These are phyloP conservation scores for Berberis vulgaris DNA, from an alignment of 164 flowering plant genomes.

Conservation along the genomic window DNA sequence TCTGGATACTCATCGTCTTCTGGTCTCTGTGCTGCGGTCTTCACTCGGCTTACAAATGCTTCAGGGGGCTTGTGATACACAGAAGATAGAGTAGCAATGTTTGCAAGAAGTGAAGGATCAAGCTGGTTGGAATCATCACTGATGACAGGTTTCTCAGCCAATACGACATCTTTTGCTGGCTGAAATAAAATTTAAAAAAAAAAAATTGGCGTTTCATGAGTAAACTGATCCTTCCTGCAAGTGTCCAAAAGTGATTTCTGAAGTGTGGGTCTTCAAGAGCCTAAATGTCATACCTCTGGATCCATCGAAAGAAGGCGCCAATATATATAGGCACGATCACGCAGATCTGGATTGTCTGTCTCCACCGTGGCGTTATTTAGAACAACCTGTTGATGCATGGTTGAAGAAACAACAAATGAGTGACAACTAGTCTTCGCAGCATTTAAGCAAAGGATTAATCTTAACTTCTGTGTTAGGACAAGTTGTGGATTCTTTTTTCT, in stretches of 20 bases:
- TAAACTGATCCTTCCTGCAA: background rate
- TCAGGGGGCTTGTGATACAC: constrained; percentile 98
- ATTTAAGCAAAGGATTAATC: too few species aligned
- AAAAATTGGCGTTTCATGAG: background rate
- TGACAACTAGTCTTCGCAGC: too few species aligned
- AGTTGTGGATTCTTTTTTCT: too few species aligned
- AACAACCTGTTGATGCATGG: constrained; percentile 50
- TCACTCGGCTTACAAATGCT: constrained; percentile 85
- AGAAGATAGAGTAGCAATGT: constrained; percentile 92
- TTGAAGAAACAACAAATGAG: background rate
- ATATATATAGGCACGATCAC: constrained; percentile 98
- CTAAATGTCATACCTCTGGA: constrained; percentile 66
- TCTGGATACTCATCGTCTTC: constrained; percentile 94
- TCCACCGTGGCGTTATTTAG: constrained; percentile 99
- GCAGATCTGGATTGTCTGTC: constrained; percentile 95
- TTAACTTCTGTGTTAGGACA: too few species aligned
- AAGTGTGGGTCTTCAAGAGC: background rate
- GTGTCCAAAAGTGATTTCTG: background rate
- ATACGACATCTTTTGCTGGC: constrained; percentile 99
- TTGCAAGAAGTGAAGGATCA: constrained; percentile 86
- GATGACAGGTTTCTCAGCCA: constrained; percentile 99
- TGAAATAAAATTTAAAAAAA: constrained; percentile 14
- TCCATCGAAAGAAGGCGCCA: constrained; percentile 99
- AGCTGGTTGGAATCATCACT: constrained; percentile 95
- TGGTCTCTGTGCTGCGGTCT: constrained; percentile 61